Base-by-base conservation (phyloP, 129 eudicot genomes). In the Rutidosis leptorrhynchoides region DNA sequence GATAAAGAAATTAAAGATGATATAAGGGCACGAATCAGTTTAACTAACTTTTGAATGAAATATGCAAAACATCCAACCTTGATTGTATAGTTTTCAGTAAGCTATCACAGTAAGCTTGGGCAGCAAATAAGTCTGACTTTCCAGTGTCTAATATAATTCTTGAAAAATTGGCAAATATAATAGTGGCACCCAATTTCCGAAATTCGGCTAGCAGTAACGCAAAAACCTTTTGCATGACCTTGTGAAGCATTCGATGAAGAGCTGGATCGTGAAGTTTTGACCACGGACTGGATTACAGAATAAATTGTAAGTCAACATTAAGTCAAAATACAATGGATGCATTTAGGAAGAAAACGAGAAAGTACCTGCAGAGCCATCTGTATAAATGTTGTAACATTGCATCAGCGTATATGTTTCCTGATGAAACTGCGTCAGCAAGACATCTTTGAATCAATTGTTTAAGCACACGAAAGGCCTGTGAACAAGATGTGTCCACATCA, bases 351-450 rank as follows among this genome's bases (percentile, higher is more conserved):
- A 24, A 55, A 29, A 40, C 53, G n/a, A n/a, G n/a, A n/a, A 22
- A 73, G 20, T 68, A 87, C 99, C 99, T 94, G 95, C 99, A 89
- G 54, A 94, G 90, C 99, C 99, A 94, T 70, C 99, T 90, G 78
- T 89, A 89, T 45, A 94, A 67, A 84, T 94, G 95, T 71, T 89
- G 99, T 79, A 94, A 71, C 65, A 94, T 74, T 72, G 92, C 88
- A 75, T 94, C 99, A 63, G 99, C 99, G 66, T 84, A 94, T 37
- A 89, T 83, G 70, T 94, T 94, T 71, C 97, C 95, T 3, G 93
- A 86, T 60, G 88, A 78, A 42, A 89, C 79, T 28, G 94, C 99
- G 79, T 94, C 99, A 61, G 87, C 64, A 29, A 94, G 80, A 77
- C 99, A 94, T 84, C 95, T 86, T 52, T 89, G 93, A 59, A 89